Conservation (phyloP, 345 rosid species). For the Limnanthes douglasii region DNA sequence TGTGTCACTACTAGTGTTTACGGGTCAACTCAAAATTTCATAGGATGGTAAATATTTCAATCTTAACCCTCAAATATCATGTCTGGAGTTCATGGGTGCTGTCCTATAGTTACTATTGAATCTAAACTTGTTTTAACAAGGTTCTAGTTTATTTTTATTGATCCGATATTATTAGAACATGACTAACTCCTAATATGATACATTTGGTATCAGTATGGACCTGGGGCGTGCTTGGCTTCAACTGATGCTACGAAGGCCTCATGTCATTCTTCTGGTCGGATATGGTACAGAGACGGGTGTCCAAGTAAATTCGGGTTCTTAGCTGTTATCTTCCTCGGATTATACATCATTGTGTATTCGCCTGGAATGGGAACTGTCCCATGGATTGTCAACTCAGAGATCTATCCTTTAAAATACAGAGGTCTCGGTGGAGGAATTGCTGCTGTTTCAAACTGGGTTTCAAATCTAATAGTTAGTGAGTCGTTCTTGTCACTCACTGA, state of each 20-base stretch:
- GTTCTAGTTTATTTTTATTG: too few species aligned
- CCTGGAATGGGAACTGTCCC: slow-evolving; percentile 94
- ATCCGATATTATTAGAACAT: too few species aligned
- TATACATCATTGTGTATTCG: slow-evolving; percentile 55
- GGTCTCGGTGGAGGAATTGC: slow-evolving; percentile 86
- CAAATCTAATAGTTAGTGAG: slow-evolving; percentile 56
- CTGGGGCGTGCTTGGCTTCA: slow-evolving; percentile 57
- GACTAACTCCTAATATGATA: too few species aligned
- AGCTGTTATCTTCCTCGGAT: slow-evolving; percentile 43
- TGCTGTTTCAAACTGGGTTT: slow-evolving; percentile 63
- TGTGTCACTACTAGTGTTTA: too few species aligned
- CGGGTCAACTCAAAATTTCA: too few species aligned
- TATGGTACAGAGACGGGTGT: slow-evolving; percentile 50
- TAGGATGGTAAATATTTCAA: too few species aligned
- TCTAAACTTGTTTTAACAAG: too few species aligned
- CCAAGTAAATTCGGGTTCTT: slow-evolving; percentile 69
- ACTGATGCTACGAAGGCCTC: slow-evolving; percentile 9
- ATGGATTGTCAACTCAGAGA: slow-evolving; percentile 91
- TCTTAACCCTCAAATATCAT: too few species aligned
- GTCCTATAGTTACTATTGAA: too few species aligned
- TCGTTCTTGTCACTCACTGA: slow-evolving; percentile 43
- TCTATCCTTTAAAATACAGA: slow-evolving; percentile 68
- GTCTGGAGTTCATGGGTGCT: too few species aligned
- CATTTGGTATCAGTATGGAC: slow-evolving; percentile 27
- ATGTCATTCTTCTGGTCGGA: slow-evolving; percentile 24